Evolutionary conservation across 225 moss, liverwort and hornwort genomes (phyloP), one percentile per base, ranked within the genome.

Genomic region (Marchantia polymorpha): DNA sequence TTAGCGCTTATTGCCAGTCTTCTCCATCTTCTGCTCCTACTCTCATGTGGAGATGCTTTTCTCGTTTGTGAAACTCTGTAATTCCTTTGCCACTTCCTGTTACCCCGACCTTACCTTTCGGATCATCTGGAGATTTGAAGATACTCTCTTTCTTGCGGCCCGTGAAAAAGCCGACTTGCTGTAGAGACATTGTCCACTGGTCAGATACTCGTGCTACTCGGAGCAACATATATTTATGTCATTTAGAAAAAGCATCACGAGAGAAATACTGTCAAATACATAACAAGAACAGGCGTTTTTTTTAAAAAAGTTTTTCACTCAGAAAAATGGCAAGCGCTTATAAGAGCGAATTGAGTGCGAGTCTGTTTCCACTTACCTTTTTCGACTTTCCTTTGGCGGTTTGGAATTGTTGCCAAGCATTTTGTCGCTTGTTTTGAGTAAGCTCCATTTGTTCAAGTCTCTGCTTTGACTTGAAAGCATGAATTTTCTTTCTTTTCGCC

Each of bases 11-110:
- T 84, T 89, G 82, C 86, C 84, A 90, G 47, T 92, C 93, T 71
- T 99, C 93, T 47, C 89, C 95, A 87, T 96, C 92, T 80, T 94
- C 96, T 79, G 91, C 92, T 86, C 89, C 95, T 84, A 94, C 90
- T 92, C 92, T 99, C 82, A 93, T 77, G 76, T 99, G 99, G 64
- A 99, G 92, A 89, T 99, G 99, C 89, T 99, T 99, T 83, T 99
- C 99, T 81, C 99, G 88, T 81, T 95, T 99, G 80, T 99, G 95
- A 83, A 99, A 99, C 80, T 99, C 99, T 64, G 99, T 99, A 56
- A 93, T 99, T 73, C 99, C 99, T 77, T 95, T 99, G 67, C 99
- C 99, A 81, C 99, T 99, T 79, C 99, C 99, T 74, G 99, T 99
- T 26, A 99, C 99, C 84, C 99, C 99, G 81, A 99, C 99, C 88